Evolutionary conservation across 208 protist species (phyloP), one percentile per base, ranked within the genome.

Genomic region (Leishmania martiniquensis): DNA sequence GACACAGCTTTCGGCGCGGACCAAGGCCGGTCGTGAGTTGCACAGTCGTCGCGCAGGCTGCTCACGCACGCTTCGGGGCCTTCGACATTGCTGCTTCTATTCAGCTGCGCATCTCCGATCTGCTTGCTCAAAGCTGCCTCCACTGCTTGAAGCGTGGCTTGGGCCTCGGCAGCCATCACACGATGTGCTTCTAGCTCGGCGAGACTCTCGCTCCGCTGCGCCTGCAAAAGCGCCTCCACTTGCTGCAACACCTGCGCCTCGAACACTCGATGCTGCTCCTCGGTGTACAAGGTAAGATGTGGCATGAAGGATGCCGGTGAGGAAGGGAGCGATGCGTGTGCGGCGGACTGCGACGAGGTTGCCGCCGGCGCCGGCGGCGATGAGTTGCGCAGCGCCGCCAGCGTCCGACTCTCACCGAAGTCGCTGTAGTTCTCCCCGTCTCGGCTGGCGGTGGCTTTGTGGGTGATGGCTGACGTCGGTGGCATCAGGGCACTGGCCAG

Each of bases 261-360:
- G 51, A 78, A 83, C 54, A 70, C 67, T 17, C 73, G 79, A 55
- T 71, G 79, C 67, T 83, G 67, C 72, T 75, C 79, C 73, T 75
- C 79, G 0, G 34, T 57, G 57, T 71, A 75, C 22, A 34, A 52
- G 7, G n/a, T 9, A n/a, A 69, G 29, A 34, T 51, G 52, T 9
- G 72, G 39, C 25, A 44, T 13, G 72, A 34, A 2, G 39, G 55
- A 66, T n/a, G 55, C n/a, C n/a, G 72, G 37, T 1, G 72, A 22
- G 15, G 52, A 32, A 34, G 34, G 34, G 13, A 17, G 32, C 34
- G n/a, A 42, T 32, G 45, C 12, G 29, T 5, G 68, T 17, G 5
- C 22, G 6, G 49, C 37, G 17, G 68, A 44, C 32, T 39, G 15
- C 70, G 52, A 45, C 37, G 29, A 17, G 20, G 13, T 29, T 47